Percentiles rank a stretch among this genome's conserved stretches.
Evolutionary conservation across 257 asterid species (phyloP).

Genomic region (Plectranthus barbatus): DNA sequence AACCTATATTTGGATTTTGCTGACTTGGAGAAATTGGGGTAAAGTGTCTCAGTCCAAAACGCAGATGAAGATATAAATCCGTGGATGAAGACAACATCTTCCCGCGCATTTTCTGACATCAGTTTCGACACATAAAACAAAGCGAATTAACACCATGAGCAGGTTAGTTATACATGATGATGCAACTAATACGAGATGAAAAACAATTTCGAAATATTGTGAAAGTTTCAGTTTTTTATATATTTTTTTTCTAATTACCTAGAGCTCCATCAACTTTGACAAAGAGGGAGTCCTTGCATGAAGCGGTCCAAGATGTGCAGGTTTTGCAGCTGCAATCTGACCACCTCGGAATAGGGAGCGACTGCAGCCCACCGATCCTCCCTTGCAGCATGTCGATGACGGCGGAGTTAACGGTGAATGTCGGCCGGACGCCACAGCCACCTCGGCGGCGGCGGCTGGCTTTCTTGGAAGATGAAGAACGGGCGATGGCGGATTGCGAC

Average conservation of each 20-base stretch:
- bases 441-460: not conserved
- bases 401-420: slow-evolving; percentile 52
- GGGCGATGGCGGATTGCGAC: slow-evolving; percentile 35
- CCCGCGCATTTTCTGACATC: slow-evolving; percentile 47
- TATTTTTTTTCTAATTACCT: slow-evolving; percentile 25
- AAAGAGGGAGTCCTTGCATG: slow-evolving; percentile 49
- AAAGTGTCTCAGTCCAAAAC: slow-evolving; percentile 88
- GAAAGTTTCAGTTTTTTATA: not conserved
- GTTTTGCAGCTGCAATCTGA: slow-evolving; percentile 87
- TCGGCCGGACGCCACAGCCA: slow-evolving; percentile 8
- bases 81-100: slow-evolving; percentile 81
- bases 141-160: too few species aligned
- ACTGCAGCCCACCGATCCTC: slow-evolving; percentile 37
- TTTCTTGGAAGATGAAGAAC: not conserved
- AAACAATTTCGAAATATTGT: not conserved
- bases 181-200: not conserved
- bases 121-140: not conserved
- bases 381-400: slow-evolving; percentile 72
- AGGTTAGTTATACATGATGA: too few species aligned
- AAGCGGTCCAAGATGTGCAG: slow-evolving; percentile 65
- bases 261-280: slow-evolving; percentile 66
- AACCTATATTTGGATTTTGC: slow-evolving; percentile 71
- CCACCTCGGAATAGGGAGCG: slow-evolving; percentile 60
- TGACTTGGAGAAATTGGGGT: slow-evolving; percentile 64
- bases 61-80: slow-evolving; percentile 88